These are phyloP conservation scores for Jackrogersella multiformis DNA, from an alignment of 495 filamentous ascomycete species.

Conservation along the genomic window DNA sequence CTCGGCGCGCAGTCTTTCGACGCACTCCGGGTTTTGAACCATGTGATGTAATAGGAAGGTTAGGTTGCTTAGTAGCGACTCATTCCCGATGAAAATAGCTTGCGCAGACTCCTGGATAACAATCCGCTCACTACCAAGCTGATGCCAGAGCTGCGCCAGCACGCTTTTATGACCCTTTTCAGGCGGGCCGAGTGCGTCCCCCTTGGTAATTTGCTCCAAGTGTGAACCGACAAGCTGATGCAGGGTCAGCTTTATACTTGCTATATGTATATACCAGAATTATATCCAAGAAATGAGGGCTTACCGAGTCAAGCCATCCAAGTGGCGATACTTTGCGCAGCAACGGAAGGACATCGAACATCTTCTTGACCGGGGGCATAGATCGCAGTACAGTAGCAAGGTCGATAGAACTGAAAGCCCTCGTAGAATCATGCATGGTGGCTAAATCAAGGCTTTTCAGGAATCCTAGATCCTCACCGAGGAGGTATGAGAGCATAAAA, in stretches of 20 bases:
- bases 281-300: not conserved
- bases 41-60: not conserved
- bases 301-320: not conserved
- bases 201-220: not conserved
- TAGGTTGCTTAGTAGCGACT: not conserved
- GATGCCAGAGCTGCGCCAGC: not conserved
- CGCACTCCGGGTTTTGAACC: constrained; percentile 2
- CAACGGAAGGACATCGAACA: not conserved
- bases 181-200: not conserved
- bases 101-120: not conserved
- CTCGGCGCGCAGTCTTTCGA: not conserved
- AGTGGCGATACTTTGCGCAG: not conserved
- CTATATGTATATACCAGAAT: not conserved
- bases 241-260: not conserved
- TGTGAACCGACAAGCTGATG: not conserved
- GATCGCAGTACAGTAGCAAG: not conserved
- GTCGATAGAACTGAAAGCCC: not conserved
- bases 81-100: not conserved
- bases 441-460: not conserved
- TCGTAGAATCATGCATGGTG: not conserved
- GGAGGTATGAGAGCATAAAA: not conserved
- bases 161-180: constrained; percentile 1
- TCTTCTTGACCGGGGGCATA: not conserved
- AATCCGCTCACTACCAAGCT: not conserved
- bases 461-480: constrained; percentile 1